Conservation (phyloP, 169 alveolate species). For the Plasmodium sp. region DNA sequence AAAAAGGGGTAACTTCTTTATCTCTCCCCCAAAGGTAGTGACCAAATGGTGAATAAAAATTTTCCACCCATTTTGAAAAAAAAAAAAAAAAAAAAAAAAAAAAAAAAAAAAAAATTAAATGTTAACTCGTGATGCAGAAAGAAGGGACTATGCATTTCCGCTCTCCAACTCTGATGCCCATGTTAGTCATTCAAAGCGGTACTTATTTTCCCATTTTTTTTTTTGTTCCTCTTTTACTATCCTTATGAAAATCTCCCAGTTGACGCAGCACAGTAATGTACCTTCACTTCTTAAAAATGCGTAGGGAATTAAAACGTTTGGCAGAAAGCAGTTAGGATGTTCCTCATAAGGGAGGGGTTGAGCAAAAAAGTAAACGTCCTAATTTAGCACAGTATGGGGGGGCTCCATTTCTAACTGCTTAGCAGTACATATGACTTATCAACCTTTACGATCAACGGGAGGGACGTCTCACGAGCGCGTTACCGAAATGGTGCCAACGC, state of each 20-base stretch:
- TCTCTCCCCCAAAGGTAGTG: not conserved
- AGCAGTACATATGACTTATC: not conserved
- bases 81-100: not conserved
- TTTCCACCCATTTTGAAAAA: not conserved
- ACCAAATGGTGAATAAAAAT: not conserved
- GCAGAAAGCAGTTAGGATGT: not conserved
- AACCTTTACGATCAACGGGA: not conserved
- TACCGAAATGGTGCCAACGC: not conserved
- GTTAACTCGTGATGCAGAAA: not conserved
- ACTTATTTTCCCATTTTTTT: not conserved
- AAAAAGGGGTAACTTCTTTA: not conserved
- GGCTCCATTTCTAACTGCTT: not conserved
- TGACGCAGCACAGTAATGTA: not conserved
- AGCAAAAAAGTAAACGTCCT: not conserved
- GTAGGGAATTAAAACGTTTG: not conserved
- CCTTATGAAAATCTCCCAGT: not conserved
- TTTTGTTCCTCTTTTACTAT: not conserved
- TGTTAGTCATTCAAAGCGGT: not conserved
- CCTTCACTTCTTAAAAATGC: not conserved
- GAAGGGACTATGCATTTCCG: not conserved
- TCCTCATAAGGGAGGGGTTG: not conserved
- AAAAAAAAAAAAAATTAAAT: not conserved
- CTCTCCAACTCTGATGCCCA: not conserved
- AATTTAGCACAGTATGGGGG: not conserved
- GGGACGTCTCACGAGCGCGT: not conserved